Evolutionary conservation across 1,284 basidiomycete genomes (phyloP), one percentile per base, ranked within the genome.

Genomic region (Apiotrichum veenhuisii): DNA sequence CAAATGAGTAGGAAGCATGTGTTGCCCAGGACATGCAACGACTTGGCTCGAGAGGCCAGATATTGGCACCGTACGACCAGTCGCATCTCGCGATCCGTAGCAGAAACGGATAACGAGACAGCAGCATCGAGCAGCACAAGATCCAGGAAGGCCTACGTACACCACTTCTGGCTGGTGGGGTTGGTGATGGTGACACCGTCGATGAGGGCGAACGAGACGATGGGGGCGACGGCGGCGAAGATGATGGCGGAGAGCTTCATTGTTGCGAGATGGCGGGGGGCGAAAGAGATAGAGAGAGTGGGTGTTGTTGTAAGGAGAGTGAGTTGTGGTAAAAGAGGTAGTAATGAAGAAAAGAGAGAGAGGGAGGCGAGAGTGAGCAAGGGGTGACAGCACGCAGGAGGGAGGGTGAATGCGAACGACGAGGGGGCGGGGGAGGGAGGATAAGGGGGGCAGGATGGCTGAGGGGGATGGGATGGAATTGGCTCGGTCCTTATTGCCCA

Each of bases 171-270:
- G 15, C 36, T 17, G 33, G 30, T 22, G 48, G 58, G 58, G 40
- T 53, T 48, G 51, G 30, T 42, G 54, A 56, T 52, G 27, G 41
- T 36, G 51, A 56, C 25, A 15, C 25, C 34, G 23, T 43, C 43
- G 37, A 41, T 10, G 18, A 26, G 34, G 23, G 45, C 46, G 43
- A 40, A 26, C 33, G 36, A 42, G 51, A 53, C 40, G 38, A 60
- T 37, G 48, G 58, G 38, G 1, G 46, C 38, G 33, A 34, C 2
- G 53, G 26, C 23, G 38, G 33, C 38, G 30, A 46, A 30, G 40
- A 43, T 25, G 44, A 60, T 8, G 43, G 51, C 12, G 20, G 52
- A 22, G 54, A 60, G 42, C 54, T 53, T 55, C 34, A 33, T 46
- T 22, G 33, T 23, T 18, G 25, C 9, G 18, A 17, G n/a, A 18